These are phyloP conservation scores for Diaporthe destruens DNA, from an alignment of 2,329 filamentous ascomycete genomes.

Conservation along the genomic window DNA sequence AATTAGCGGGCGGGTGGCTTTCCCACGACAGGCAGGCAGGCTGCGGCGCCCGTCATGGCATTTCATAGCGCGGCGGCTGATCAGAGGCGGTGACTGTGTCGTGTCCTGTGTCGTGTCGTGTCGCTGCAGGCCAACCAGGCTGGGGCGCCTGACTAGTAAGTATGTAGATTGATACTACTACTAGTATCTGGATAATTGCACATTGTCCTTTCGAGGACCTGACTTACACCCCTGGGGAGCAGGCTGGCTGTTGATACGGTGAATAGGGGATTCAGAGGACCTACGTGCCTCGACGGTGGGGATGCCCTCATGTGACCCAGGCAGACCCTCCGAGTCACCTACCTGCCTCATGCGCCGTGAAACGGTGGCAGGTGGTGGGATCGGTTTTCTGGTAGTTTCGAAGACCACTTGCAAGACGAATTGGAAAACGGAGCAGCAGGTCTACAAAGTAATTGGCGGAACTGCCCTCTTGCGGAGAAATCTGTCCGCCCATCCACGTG, in stretches of 20 bases:
- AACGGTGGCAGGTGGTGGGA: neutral
- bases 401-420: neutral
- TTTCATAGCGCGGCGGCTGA: neutral
- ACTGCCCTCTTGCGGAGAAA: neutral
- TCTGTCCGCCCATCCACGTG: slow-evolving; percentile 15
- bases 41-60: slow-evolving; percentile 3
- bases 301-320: neutral
- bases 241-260: neutral
- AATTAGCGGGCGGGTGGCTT: no score
- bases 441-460: neutral
- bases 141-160: neutral
- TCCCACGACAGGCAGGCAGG: neutral
- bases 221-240: no score
- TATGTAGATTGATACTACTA: no score
- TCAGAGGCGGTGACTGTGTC: slow-evolving; percentile 4
- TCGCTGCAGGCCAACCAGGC: no score
- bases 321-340: no score
- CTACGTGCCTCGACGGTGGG: slow-evolving; percentile 10
- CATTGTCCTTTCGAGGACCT: no score
- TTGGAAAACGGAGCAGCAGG: neutral
- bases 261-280: neutral
- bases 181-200: neutral
- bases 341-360: neutral
- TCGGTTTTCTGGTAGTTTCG: slow-evolving; percentile 10
- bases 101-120: no score